Evolutionary conservation across 768 basidiomycete species (phyloP), one percentile per base, ranked within the genome.

Genomic region (Psilocybe tampanensis): DNA sequence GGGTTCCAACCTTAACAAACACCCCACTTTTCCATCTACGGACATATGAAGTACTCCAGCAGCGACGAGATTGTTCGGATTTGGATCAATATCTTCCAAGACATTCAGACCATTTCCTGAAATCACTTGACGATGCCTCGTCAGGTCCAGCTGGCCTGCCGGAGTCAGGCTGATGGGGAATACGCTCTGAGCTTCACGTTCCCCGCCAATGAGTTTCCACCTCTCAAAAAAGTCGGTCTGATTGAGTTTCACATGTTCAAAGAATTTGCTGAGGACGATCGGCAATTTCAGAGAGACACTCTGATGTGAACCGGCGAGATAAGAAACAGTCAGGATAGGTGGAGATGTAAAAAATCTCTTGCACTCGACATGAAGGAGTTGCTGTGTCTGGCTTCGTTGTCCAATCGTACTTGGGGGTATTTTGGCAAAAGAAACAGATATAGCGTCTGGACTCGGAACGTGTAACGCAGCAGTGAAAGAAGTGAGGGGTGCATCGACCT

Each of bases 201-300:
- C 97, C 1, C 97, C 97, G 7, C 97, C 97, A 50, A 98, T 98
- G 64, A 97, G 75, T 72, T 94, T 95, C 97, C 97, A 99, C 50
- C 97, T 80, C 71, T 98, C 95, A 73, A 98, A 99, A 81, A 98
- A 99, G 63, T 97, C 92, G 0, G 83, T 75, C 59, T 83, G 79
- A 11, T 84, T 86, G 32, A 99, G 83, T 65, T 87, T 89, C 61
- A 98, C 95, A 22, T 92, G 91, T 67, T 97, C 96, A 54, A 98
- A 82, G 72, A 99, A 99, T 72, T 96, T 94, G 39, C 89, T 89
- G 54, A 97, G 66, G 43, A 92, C 83, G 61, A 99, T 85, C 11
- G 97, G 97, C 22, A 99, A 78, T 47, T 87, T 85, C 55, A 98
- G 73, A 9, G 89, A 86, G 52, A 95, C 77, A 6, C 91, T 86